Base-by-base conservation (phyloP, 306 rosid species). In the Datisca glomerata region DNA sequence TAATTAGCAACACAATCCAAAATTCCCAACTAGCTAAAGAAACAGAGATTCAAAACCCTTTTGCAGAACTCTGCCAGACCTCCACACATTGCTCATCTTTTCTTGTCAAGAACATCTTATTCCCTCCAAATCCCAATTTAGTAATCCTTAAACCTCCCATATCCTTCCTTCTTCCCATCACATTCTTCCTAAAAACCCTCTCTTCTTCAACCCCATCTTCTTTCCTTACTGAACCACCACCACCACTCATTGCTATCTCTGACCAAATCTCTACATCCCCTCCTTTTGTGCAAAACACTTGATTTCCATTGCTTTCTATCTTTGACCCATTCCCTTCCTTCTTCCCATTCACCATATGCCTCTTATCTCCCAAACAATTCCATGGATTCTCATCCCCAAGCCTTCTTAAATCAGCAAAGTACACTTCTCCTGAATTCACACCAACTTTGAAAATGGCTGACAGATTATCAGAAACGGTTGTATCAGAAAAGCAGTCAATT, bases 241-340 rank as follows among this genome's bases (percentile, higher is more conserved):
- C 28, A 49, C 23, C 21, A 0, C 81, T 71, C 71, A 80, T 62
- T 2, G 65, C 27, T 8, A 89, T 74, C 74, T 84, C 98, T 1
- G 86, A 77, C 98, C 98, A 89, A 14, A 84, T 41, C 55, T 84
- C 93, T 32, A 89, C 48, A 22, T 66, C 64, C 10, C 93, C 93
- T 47, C 78, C 93, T 16, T 69, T 89, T 0, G 70, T 84, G 55
- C 86, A 89, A 31, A 80, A 84, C 23, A 82, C 86, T 33, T 84
- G 93, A 62, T 54, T 76, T 32, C 93, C 98, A 31, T 78, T 85
- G 43, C 89, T 73, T 27, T 84, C 79, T 25, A 84, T 63, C 68
- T 72, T 80, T 64, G 77, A 69, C n/a, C 98, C 95, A 21, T 42
- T 24, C 16, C 95, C 98, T 53, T 78, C 95, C 44, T 72, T 89